Evolutionary conservation across 805 yeast species (phyloP), one percentile per base, ranked within the genome.

Genomic region (Kregervanrija pseudodelftensis): DNA sequence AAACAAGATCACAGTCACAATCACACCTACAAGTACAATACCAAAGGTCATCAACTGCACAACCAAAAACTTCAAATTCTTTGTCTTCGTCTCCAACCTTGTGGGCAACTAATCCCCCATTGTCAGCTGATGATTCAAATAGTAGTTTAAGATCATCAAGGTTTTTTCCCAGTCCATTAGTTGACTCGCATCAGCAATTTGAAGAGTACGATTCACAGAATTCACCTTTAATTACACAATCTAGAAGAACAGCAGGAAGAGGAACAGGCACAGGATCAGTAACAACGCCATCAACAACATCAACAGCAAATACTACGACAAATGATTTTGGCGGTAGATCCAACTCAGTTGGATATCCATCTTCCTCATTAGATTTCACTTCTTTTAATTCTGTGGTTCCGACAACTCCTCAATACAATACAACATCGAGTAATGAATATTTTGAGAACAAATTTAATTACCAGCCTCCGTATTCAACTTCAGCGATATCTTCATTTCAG

Each of bases 81-180:
- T 11, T 8, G 17, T 15, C 41, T 1, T 51, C 57, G 4, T 57
- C 63, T 3, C 62, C 61, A 9, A 52, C 44, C 4, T 32, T 56
- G 31, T 58, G 63, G 63, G 55, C 54, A 8, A 49, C 58, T 9
- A 45, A 49, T 14, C 45, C 54, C 13, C 39, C 43, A 12, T 45
- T 51, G 3, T 32, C 48, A 12, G 57, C 51, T n/a, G 58, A 55
- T 22, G 57, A 60, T 4, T 57, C 62, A 9, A 48, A 46, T 7
- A 45, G 49, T 33, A 12, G 33, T 9, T 30, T 32, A 12, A 43
- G 38, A 14, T 31, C 43, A 12, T 49, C 68, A 4, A 48, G 69
- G 22, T 64, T 65, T 41, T 65, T 65, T 42, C 69, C 69, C 3
- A 60, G 65, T 32, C 68, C 68, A 3, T 41, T 51, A 4, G 33